phyloP scores from a whole-genome alignment of 164 flowering plant genomes.

The Cinnamomum chago region DNA sequence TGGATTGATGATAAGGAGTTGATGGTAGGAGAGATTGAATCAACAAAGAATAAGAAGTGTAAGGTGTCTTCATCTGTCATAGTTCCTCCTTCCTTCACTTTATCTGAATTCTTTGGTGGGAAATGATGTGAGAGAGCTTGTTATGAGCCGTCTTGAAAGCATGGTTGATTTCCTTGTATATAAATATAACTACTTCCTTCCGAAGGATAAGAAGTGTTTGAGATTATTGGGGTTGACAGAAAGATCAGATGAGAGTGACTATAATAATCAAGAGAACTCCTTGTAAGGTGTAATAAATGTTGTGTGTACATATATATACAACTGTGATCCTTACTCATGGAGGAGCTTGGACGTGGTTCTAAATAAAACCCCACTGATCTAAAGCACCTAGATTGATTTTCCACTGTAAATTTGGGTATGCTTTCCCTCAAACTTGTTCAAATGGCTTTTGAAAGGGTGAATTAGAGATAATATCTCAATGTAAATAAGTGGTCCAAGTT shows the following conservation, averaged over 20 bases:
- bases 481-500: too few species aligned
- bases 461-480: too few species aligned
- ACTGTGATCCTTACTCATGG: not conserved
- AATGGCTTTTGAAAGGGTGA: too few species aligned
- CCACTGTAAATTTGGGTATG: too few species aligned
- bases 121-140: not conserved
- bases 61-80: conserved; percentile 74
- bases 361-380: too few species aligned
- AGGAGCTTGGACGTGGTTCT: too few species aligned
- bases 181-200: not conserved
- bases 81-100: conserved; percentile 67
- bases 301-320: too few species aligned
- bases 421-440: too few species aligned
- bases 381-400: too few species aligned
- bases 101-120: conserved; percentile 15
- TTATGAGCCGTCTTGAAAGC: not conserved
- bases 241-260: not conserved
- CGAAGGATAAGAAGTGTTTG: conserved; percentile 9
- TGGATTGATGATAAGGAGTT: conserved; percentile 33
- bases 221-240: not conserved
- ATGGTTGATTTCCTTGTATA: not conserved
- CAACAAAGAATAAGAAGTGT: conserved; percentile 49
- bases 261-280: not conserved
- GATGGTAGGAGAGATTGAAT: conserved; percentile 6
- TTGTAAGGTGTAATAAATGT: not conserved